Conservation (phyloP, 139 green algal species). For the Tetraselmis striata region DNA sequence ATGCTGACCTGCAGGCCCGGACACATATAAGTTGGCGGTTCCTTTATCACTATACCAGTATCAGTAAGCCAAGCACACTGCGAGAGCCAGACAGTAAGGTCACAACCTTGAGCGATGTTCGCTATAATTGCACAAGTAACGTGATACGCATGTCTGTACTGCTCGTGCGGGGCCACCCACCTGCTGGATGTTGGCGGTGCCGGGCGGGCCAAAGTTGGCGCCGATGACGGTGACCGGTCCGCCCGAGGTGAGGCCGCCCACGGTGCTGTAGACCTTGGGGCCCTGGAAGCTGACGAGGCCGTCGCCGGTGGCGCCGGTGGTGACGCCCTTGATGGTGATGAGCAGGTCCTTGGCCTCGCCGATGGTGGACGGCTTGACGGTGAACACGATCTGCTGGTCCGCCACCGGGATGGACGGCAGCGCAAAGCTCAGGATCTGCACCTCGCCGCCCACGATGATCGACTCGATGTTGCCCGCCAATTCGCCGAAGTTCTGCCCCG, state of each 20-base stretch:
- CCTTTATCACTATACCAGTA: too few species aligned
- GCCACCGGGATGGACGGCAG: conserved; percentile 9
- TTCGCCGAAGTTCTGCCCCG: conserved; percentile 15
- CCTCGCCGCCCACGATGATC: conserved; percentile 2
- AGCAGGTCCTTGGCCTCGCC: conserved; percentile 6
- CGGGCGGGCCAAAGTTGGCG: not conserved
- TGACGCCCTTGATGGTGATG: conserved; percentile 8
- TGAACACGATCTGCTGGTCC: conserved; percentile 20
- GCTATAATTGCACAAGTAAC: too few species aligned
- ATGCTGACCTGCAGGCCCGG: too few species aligned
- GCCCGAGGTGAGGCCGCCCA: not conserved
- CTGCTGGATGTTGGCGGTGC: not conserved
- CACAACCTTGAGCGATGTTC: too few species aligned
- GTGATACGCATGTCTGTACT: too few species aligned
- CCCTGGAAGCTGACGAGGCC: conserved; percentile 8
- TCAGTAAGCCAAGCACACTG: too few species aligned
- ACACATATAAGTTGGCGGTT: too few species aligned
- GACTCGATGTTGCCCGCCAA: not conserved
- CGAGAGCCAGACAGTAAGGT: too few species aligned
- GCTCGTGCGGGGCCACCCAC: too few species aligned
- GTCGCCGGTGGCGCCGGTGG: conserved; percentile 10
- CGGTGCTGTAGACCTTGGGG: conserved; percentile 2
- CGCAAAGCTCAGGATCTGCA: conserved; percentile 3
- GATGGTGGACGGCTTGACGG: not conserved
- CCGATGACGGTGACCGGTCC: conserved; percentile 15